Base-by-base conservation (phyloP, 495 filamentous ascomycete genomes). In the Penicillium robsamsonii region DNA sequence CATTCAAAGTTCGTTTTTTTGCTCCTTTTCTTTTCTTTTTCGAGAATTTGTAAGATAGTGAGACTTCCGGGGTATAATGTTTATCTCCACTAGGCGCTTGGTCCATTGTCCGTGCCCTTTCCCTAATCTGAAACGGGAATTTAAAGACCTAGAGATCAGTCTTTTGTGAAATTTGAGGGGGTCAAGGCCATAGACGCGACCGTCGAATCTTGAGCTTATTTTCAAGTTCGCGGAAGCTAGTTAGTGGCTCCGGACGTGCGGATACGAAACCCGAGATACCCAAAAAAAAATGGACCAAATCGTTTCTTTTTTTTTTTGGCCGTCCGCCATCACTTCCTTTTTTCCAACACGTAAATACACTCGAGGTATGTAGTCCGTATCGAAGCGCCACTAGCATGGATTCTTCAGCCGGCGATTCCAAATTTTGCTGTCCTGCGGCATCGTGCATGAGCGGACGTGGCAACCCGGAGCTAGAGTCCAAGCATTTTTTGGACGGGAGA, bases 121-220 rank as follows among this genome's bases (percentile, higher is more conserved):
- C 18, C 54, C 58, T 55, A 55, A 58, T 61, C 50, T 58, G 24
- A 40, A 50, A 53, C 49, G 12, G 41, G 38, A 13, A 11, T 15
- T 40, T 44, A 50, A 46, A 43, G 50, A 37, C 41, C 40, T 46
- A 48, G 40, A 43, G 25, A 54, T 37, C 3, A n/a, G 53, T 18
- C 35, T 20, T 56, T 45, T 53, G 42, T 15, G 8, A 15, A 25
- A 8, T 24, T 24, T 54, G 53, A 40, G 8, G n/a, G 24, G 46
- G 22, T 33, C 55, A 52, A 52, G 43, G n/a, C 15, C 22, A 12
- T 22, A 24, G 40, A 37, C 35, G 31, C 40, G 29, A 61, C 55
- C 55, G 57, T 64, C 45, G 52, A 66, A 64, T 61, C 58, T 61
- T 64, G 61, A 61, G 55, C 53, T 66, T 63, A 61, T 56, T 54